A percentile compares a stretch with the other conserved stretches of the same genome.
phyloP scores from a whole-genome alignment of 345 rosid species.

The Luvunga scandens region DNA sequence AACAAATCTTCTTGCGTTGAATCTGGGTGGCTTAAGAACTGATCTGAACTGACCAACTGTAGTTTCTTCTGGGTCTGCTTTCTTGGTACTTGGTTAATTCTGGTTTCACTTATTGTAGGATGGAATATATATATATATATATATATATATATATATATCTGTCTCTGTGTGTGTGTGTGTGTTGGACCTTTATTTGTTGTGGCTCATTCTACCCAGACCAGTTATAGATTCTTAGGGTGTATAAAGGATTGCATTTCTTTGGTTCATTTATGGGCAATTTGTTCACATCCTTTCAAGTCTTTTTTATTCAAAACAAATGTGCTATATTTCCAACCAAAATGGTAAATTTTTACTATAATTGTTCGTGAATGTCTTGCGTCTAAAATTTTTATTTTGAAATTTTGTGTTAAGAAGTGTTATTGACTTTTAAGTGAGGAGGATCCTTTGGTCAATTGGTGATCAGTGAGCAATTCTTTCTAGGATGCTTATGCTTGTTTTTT shows the following conservation, averaged over 20 bases:
- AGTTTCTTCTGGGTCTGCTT: background rate
- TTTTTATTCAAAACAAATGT: background rate
- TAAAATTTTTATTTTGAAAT: background rate
- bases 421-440: background rate
- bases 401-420: background rate
- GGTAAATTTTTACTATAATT: background rate
- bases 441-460: background rate
- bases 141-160: too few relatives aligned
- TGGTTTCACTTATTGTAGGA: background rate
- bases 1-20: background rate
- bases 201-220: background rate
- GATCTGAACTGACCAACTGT: background rate
- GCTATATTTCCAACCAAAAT: background rate
- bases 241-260: background rate
- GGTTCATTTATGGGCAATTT: background rate
- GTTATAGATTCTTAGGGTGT: background rate
- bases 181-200: background rate
- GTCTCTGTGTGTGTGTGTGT: too few relatives aligned
- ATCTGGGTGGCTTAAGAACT: background rate
- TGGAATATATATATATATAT: background rate
- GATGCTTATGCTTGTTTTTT: background rate
- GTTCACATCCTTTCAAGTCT: background rate
- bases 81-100: background rate
- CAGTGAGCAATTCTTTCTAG: background rate
- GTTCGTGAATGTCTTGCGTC: background rate